phyloP scores from a whole-genome alignment of 169 alveolate genomes.

The Cryptosporidium andersoni region DNA sequence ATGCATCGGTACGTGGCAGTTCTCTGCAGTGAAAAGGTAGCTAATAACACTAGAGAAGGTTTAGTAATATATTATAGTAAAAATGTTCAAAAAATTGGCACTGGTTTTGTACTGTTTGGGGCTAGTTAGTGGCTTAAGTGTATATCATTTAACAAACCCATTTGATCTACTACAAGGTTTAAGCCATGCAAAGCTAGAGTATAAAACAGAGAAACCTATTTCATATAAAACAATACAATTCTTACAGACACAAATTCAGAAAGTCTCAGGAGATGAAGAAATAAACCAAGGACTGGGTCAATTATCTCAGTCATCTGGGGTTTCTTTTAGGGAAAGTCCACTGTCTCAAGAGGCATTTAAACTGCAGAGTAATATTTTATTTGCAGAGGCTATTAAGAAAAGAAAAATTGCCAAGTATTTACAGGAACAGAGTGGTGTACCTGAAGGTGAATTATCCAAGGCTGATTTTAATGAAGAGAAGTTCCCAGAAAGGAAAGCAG shows the following conservation, averaged over 20 bases:
- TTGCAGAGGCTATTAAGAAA: slow-evolving; percentile 48
- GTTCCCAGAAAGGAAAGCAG: slow-evolving; percentile 53
- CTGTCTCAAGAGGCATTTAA: slow-evolving; percentile 69
- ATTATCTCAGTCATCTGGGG: slow-evolving; percentile 33
- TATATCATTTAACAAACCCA: slow-evolving; percentile 63
- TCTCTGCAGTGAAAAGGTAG: neutral
- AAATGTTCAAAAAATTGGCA: slow-evolving; percentile 4
- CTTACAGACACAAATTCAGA: slow-evolving; percentile 22
- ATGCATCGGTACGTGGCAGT: neutral
- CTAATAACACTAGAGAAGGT: neutral
- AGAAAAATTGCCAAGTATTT: slow-evolving; percentile 61
- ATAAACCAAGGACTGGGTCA: slow-evolving; percentile 4
- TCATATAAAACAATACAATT: slow-evolving; percentile 50
- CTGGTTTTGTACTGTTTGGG: slow-evolving; percentile 14
- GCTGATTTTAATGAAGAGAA: slow-evolving; percentile 27
- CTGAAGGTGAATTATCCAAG: slow-evolving; percentile 33
- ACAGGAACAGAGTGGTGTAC: slow-evolving; percentile 63
- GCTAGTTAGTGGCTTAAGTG: slow-evolving; percentile 43
- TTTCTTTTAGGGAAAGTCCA: slow-evolving; percentile 23
- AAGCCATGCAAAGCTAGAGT: slow-evolving; percentile 40
- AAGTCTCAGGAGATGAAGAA: slow-evolving; percentile 6
- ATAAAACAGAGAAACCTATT: slow-evolving; percentile 31
- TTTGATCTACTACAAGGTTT: slow-evolving; percentile 59
- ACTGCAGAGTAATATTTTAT: slow-evolving; percentile 48
- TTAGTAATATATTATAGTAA: no score